phyloP scores from a whole-genome alignment of 495 filamentous ascomycete genomes.

The Xylaria castorea region DNA sequence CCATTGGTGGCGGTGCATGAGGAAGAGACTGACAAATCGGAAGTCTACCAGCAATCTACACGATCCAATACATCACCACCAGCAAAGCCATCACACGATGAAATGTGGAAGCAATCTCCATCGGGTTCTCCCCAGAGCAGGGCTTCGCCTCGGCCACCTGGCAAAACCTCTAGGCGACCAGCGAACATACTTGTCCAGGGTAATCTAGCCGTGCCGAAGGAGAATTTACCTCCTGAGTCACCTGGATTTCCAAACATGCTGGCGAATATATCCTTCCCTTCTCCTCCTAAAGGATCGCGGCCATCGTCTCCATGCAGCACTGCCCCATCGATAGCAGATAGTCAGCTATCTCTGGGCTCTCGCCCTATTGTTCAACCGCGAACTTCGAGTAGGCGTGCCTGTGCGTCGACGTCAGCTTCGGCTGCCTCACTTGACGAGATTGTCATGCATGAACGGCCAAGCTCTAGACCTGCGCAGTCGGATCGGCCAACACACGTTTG shows the following conservation, averaged over 20 bases:
- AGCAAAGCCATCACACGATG: not conserved
- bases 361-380: conserved; percentile 28
- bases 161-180: not conserved
- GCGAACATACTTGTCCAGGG: conserved; percentile 13
- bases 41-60: not conserved
- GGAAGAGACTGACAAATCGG: not conserved
- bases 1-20: conserved; percentile 10
- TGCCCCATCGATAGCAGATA: conserved; percentile 8
- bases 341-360: conserved; percentile 1
- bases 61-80: not conserved
- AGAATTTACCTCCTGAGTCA: conserved; percentile 30
- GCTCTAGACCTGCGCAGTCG: not conserved
- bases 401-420: conserved; percentile 16
- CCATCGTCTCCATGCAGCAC: conserved; percentile 30
- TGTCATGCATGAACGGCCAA: conserved; percentile 24
- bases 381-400: conserved; percentile 31
- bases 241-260: conserved; percentile 40
- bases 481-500: not conserved
- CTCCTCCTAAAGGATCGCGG: conserved; percentile 31
- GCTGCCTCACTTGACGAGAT: conserved; percentile 30
- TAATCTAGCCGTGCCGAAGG: conserved; percentile 24
- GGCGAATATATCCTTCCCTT: conserved; percentile 34
- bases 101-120: conserved; percentile 2
- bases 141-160: not conserved
- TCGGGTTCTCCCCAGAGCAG: not conserved